Evolutionary conservation across 352 stramenopile genomes (phyloP), one percentile per base, ranked within the genome.

Genomic region (Globisporangium iwayamae): DNA sequence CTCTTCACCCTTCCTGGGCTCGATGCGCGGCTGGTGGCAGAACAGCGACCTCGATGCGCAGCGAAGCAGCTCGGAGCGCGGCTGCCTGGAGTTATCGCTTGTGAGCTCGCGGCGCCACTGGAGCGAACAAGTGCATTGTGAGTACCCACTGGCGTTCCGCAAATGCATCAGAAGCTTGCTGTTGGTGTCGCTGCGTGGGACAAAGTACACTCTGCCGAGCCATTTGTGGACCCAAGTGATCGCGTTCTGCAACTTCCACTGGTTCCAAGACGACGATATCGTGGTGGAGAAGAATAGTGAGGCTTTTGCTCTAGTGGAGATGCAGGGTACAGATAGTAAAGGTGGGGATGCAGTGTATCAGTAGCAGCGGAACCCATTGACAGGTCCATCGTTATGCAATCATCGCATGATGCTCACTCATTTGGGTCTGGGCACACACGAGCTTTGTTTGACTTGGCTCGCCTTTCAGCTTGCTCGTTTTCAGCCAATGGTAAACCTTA

Each of bases 11-110:
- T 73, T 68, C 57, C 52, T 57, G 0, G 77, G 74, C n/a, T 63
- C 68, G 1, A 51, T 87, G 46, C 71, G 81, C 30, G 79, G 79
- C 1, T 77, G 66, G 6, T 90, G 81, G 81, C 75, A 87, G 60
- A 85, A 85, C 56, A 70, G 73, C 6, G 64, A 76, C 25, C 50
- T 79, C 3, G 66, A 60, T n/a, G 58, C 63, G 20, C 57, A 63
- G 32, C 47, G 54, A 1, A 51, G 22, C 16, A 59, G 41, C 4
- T 45, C 76, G 1, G 76, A 85, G 55, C 68, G 70, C 14, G 76
- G 76, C 1, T 68, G 73, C 22, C 56, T 85, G 36, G 74, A 79
- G 56, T 76, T 85, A 25, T 60, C 72, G 3, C 56, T 83, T 4
- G 38, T 71, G 8, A 59, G 66, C 11, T 63, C 74, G 6, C 65